Evolutionary conservation across 2,329 filamentous ascomycete species (phyloP).

Genomic region (Nemania sp.): DNA sequence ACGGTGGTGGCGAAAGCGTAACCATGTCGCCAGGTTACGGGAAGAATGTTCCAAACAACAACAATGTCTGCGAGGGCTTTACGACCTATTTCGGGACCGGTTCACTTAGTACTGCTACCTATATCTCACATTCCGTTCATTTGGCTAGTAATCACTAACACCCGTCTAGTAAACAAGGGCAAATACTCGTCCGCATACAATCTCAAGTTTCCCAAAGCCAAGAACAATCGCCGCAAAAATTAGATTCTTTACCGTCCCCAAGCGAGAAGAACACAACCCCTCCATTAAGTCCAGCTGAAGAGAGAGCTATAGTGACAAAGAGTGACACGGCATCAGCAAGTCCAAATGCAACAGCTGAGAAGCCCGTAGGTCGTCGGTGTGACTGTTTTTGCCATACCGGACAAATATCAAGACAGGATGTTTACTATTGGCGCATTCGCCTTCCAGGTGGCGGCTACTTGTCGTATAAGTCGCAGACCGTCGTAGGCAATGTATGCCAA

Average conservation of each 20-base stretch:
- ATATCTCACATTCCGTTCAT: neutral
- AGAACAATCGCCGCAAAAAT: neutral
- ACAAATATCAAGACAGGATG: neutral
- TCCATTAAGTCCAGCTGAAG: no score
- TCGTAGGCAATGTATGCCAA: neutral
- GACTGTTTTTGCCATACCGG: neutral
- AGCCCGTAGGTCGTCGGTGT: neutral
- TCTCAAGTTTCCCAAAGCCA: neutral
- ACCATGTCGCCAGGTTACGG: neutral
- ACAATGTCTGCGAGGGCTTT: neutral
- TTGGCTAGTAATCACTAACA: neutral
- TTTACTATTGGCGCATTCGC: neutral
- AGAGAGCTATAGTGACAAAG: neutral
- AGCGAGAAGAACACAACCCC: neutral
- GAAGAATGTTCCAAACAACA: neutral
- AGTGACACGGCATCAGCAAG: neutral
- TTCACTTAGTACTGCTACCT: neutral
- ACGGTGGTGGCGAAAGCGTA: slow-evolving; percentile 9
- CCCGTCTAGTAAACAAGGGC: neutral
- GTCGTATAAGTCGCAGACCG: neutral
- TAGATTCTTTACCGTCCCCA: neutral
- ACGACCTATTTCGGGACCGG: neutral
- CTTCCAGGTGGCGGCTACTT: neutral
- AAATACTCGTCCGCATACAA: slow-evolving; percentile 2
- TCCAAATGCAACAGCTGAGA: neutral